Percentiles rank a stretch among this genome's conserved stretches.
Evolutionary conservation across 23 red algal species (phyloP).

Genomic region (Gracilaria gracilis): DNA sequence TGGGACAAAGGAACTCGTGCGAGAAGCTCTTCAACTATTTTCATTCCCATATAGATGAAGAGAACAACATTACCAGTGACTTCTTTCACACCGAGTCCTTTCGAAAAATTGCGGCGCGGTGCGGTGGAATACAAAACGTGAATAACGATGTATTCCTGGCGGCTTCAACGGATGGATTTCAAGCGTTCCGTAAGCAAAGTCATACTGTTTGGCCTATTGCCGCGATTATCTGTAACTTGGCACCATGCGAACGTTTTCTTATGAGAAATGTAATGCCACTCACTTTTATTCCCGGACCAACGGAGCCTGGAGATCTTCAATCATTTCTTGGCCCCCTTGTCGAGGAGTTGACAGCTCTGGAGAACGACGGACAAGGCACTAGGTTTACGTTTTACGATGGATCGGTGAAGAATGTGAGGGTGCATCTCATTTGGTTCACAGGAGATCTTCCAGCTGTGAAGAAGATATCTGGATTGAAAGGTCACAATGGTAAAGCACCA

Average conservation of each 20-base stretch:
- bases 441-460: slow-evolving; percentile 2
- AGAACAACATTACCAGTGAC: too few species aligned
- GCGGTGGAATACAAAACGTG: too few species aligned
- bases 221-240: too few species aligned
- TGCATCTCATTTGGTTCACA: slow-evolving; percentile 25
- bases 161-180: too few species aligned
- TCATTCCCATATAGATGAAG: too few species aligned
- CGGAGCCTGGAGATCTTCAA: slow-evolving; percentile 34
- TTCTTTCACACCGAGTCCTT: too few species aligned
- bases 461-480: slow-evolving; percentile 29
- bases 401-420: background rate
- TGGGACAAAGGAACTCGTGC: too few species aligned
- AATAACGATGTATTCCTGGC: too few species aligned
- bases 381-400: background rate
- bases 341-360: background rate
- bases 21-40: too few species aligned
- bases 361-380: slow-evolving; percentile 5
- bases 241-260: background rate
- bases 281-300: background rate
- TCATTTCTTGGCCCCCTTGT: slow-evolving; percentile 36
- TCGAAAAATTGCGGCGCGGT: too few species aligned
- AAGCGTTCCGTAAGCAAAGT: too few species aligned
- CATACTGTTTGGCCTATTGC: too few species aligned
- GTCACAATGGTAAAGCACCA: slow-evolving; percentile 22
- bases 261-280: background rate